phyloP scores from a whole-genome alignment of 768 basidiomycete genomes.

The Austroboletus eburneus region DNA sequence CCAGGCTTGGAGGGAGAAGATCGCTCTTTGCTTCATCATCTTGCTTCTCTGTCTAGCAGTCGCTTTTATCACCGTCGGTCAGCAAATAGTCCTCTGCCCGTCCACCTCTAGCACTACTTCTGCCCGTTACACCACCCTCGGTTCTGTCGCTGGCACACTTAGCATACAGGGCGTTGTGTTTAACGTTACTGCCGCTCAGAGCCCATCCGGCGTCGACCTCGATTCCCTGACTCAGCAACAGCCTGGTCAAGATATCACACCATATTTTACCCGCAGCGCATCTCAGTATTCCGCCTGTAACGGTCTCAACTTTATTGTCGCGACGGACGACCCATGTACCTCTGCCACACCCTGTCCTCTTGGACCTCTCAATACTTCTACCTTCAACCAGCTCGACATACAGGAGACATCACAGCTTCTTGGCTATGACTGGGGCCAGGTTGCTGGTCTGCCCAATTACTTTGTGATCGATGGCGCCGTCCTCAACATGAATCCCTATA shows the following conservation, averaged over 20 bases:
- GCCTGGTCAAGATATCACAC: constrained; percentile 89
- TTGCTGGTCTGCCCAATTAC: constrained; percentile 65
- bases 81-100: constrained; percentile 91
- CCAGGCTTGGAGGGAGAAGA: constrained; percentile 98
- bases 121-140: constrained; percentile 49
- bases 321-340: constrained; percentile 72
- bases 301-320: constrained; percentile 59
- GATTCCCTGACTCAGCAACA: constrained; percentile 45
- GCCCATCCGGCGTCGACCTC: constrained; percentile 54
- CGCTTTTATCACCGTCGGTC: constrained; percentile 92
- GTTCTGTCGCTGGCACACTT: constrained; percentile 56
- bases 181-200: constrained; percentile 57
- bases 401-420: constrained; percentile 62
- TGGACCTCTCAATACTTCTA: constrained; percentile 51
- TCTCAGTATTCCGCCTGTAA: constrained; percentile 63
- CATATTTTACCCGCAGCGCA: constrained; percentile 68
- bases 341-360: constrained; percentile 61
- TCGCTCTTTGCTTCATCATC: constrained; percentile 87
- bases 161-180: constrained; percentile 74
- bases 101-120: constrained; percentile 40
- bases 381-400: constrained; percentile 59
- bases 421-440: constrained; percentile 92
- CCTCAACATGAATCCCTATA: constrained; percentile 88
- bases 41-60: constrained; percentile 69
- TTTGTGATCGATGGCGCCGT: constrained; percentile 92